phyloP scores from a whole-genome alignment of 495 filamentous ascomycete species.

The Bacidia rubella region DNA sequence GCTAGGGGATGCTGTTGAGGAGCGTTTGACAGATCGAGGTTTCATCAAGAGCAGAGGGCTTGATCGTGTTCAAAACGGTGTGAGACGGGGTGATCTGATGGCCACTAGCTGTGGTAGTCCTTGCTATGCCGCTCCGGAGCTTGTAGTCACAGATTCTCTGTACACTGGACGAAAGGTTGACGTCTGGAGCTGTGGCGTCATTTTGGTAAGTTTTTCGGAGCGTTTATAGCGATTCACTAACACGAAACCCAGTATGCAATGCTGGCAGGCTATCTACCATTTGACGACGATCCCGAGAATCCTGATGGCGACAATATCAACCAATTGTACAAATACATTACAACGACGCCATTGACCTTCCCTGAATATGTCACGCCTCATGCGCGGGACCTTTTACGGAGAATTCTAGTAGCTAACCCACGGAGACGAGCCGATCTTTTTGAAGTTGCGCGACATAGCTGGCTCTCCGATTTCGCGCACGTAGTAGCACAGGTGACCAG shows the following conservation, averaged over 20 bases:
- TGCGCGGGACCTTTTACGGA: constrained; percentile 77
- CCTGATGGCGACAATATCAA: constrained; percentile 99
- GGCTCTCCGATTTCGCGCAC: constrained; percentile 90
- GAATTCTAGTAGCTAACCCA: constrained; percentile 93
- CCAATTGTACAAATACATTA: constrained; percentile 97
- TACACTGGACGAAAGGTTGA: constrained; percentile 98
- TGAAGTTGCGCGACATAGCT: constrained; percentile 95
- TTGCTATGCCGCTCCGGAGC: constrained; percentile 93
- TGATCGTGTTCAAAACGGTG: constrained; percentile 68
- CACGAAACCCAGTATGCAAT: constrained; percentile 68
- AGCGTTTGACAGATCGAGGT: constrained; percentile 70
- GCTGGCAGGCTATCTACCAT: constrained; percentile 96
- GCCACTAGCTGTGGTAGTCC: constrained; percentile 46
- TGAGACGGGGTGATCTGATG: constrained; percentile 56
- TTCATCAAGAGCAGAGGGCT: constrained; percentile 67
- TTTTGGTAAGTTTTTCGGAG: constrained; percentile 54
- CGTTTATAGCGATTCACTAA: constrained; percentile 3
- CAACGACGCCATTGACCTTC: constrained; percentile 92
- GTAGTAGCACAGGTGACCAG: constrained; percentile 94
- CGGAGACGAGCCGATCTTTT: constrained; percentile 92
- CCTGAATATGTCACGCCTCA: constrained; percentile 98
- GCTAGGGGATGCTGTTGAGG: constrained; percentile 77
- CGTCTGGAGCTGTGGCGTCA: constrained; percentile 98
- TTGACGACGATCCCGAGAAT: constrained; percentile 97
- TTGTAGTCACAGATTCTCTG: constrained; percentile 92